Base-by-base conservation (phyloP, 2,329 filamentous ascomycete species). In the Tolypocladium tundrense region DNA sequence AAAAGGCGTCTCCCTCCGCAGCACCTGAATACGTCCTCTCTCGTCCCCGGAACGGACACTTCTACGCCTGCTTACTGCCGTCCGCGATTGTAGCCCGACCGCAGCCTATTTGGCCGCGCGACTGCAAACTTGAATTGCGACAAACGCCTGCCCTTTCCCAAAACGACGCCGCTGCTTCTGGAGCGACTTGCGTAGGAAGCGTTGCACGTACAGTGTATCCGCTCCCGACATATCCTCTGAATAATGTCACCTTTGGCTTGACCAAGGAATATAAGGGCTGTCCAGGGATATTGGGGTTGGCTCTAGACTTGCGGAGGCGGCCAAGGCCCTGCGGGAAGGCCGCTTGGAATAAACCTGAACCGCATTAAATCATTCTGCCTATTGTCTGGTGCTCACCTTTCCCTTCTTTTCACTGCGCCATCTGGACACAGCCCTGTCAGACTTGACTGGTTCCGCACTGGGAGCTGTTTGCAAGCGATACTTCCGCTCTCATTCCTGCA, bases 321-420 rank as follows among this genome's bases (percentile, higher is more conserved):
- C 60, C 60, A 59, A 60, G 60, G 57, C 60, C 57, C 60, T 60
- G 50, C 50, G 42, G 62, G 62, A 60, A 58, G 59, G 61, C 58
- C 61, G 63, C 60, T 68, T 64, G 67, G 67, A 69, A 68, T 70
- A 69, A 63, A 68, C 59, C 64, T 65, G 60, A 59, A 53, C 37
- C 55, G 58, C 58, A 39, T 52, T 57, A 19, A 57, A 52, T 33
- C 42, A 21, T 37, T 57, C 57, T 59, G 53, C 27, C 37, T 19
- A 31, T 37, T 57, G 11, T 43, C 39, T 43, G 11, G 24, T 57
- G 58, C 37, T 50, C 24, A 19, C 37, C 35, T 27, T 37, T 35
- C 48, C 45, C 10, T n/a, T 51, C 27, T 24, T 54, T 51, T 53
- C 40, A 41, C 43, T 51, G 37, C 59, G n/a, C 54, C 51, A 35